Evolutionary conservation across 176 grass and related monocot species (phyloP).

Genomic region (Pharus latifolius): DNA sequence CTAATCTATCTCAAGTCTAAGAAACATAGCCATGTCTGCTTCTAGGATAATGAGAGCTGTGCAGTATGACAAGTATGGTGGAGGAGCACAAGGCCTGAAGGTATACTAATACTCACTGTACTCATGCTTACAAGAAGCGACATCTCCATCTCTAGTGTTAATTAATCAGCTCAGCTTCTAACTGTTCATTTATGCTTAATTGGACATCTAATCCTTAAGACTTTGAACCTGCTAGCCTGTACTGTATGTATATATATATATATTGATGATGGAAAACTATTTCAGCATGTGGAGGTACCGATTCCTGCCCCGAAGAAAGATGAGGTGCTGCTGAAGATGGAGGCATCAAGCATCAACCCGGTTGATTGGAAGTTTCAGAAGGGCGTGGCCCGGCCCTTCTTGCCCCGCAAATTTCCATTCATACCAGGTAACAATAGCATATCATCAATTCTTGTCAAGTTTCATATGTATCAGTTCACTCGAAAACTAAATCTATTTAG

Average conservation of each 20-base stretch:
- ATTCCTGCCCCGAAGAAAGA: slow-evolving; percentile 38
- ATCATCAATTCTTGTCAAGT: neutral
- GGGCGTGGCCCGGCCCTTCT: slow-evolving; percentile 24
- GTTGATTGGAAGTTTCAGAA: slow-evolving; percentile 46
- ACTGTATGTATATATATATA: neutral
- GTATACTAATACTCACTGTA: slow-evolving; percentile 2
- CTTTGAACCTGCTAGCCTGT: neutral
- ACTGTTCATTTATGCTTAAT: neutral
- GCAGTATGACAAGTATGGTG: slow-evolving; percentile 36
- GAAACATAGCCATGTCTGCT: slow-evolving; percentile 9
- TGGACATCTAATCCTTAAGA: neutral
- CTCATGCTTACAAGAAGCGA: neutral
- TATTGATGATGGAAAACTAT: neutral
- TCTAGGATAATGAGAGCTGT: slow-evolving; percentile 25
- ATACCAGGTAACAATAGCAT: neutral
- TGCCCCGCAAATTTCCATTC: slow-evolving; percentile 35
- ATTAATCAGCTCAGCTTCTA: neutral
- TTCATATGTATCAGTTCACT: neutral
- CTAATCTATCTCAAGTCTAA: too few species aligned
- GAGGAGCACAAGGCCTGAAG: slow-evolving; percentile 25
- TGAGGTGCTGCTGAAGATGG: slow-evolving; percentile 28
- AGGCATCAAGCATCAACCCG: slow-evolving; percentile 38
- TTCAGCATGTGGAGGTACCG: slow-evolving; percentile 35
- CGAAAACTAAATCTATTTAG: too few species aligned
- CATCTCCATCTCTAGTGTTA: neutral